phyloP scores from a whole-genome alignment of 805 yeast genomes.

The Wickerhamomyces rabaulensis region DNA sequence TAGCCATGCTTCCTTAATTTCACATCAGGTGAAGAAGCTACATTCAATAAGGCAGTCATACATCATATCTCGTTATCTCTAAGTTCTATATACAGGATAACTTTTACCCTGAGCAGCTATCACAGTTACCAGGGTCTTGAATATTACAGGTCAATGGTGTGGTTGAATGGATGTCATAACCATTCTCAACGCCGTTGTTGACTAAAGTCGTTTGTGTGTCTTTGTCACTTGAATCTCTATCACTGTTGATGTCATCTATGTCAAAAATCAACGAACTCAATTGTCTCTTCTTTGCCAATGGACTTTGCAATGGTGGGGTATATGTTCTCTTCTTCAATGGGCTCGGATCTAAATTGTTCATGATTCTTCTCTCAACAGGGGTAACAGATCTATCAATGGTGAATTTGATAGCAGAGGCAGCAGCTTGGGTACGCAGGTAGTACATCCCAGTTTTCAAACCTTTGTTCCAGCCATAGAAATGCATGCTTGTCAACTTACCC shows the following conservation, averaged over 20 bases:
- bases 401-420: slow-evolving; percentile 94
- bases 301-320: slow-evolving; percentile 1
- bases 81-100: background rate
- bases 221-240: too few relatives aligned
- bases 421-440: slow-evolving; percentile 95
- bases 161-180: slow-evolving; percentile 12
- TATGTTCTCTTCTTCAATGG: slow-evolving; percentile 7
- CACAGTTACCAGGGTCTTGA: slow-evolving; percentile 26
- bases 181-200: background rate
- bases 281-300: background rate
- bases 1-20: too few relatives aligned
- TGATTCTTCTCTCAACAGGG: slow-evolving; percentile 19
- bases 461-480: slow-evolving; percentile 97
- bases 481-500: slow-evolving; percentile 97
- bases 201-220: background rate
- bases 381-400: slow-evolving; percentile 51
- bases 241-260: slow-evolving; percentile 1
- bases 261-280: background rate
- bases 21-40: too few relatives aligned
- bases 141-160: slow-evolving; percentile 17
- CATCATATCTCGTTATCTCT: background rate
- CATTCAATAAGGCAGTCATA: too few relatives aligned
- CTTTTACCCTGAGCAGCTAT: slow-evolving; percentile 33
- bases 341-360: background rate
- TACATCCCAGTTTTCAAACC: slow-evolving; percentile 99